These are phyloP conservation scores for Cicer judaicum DNA, from an alignment of 306 rosid genomes.

Conservation along the genomic window DNA sequence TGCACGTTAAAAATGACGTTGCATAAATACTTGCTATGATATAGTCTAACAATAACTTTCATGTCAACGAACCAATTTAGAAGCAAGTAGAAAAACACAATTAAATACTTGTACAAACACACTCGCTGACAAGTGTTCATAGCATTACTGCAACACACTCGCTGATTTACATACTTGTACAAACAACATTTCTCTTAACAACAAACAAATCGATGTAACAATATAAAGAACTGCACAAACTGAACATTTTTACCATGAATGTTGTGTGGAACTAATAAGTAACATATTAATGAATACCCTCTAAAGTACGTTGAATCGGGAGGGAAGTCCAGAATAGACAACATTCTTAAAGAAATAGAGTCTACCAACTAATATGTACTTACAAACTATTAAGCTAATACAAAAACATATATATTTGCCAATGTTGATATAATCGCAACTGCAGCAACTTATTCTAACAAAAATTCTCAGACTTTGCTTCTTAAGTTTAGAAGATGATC, in stretches of 20 bases:
- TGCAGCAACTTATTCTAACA: constrained; percentile 55
- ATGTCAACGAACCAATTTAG: no score
- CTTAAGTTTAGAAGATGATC: constrained; percentile 21
- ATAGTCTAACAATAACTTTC: no score
- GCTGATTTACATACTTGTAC: no score
- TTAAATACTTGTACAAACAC: no score
- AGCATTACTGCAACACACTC: no score
- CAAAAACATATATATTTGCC: constrained; percentile 30
- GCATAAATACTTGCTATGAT: no score
- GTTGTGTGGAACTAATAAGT: neutral
- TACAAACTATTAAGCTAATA: constrained; percentile 19
- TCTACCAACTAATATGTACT: constrained; percentile 1
- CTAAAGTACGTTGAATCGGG: neutral
- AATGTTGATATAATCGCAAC: constrained; percentile 37
- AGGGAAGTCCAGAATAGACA: neutral
- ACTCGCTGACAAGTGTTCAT: no score
- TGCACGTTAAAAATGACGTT: no score
- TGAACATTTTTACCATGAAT: constrained; percentile 2
- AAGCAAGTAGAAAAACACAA: no score
- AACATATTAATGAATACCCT: neutral
- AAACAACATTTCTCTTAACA: neutral
- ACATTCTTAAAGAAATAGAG: neutral
- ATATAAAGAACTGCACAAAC: neutral
- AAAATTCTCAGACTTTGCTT: constrained; percentile 64
- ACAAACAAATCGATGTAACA: neutral